Percentiles rank a stretch among this genome's conserved stretches.
These are phyloP conservation scores for Pistacia vera DNA, from an alignment of 345 rosid species.

Conservation along the genomic window DNA sequence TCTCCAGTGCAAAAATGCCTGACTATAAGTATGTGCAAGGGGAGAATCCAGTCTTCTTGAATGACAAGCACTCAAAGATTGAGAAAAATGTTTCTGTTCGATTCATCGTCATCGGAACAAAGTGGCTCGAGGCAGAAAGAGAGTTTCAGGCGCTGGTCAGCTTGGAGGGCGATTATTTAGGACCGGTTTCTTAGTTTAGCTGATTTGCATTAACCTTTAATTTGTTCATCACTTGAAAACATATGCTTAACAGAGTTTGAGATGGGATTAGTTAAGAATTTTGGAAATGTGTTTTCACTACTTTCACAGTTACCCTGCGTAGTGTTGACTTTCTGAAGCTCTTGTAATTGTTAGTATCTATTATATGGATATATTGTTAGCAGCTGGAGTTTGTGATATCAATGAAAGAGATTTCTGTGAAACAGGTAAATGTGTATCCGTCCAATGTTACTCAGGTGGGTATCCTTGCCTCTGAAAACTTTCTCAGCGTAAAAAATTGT, in stretches of 20 bases:
- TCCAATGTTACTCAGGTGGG: too few species aligned
- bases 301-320: background rate
- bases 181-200: constrained; percentile 44
- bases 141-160: constrained; percentile 86
- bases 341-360: background rate
- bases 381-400: background rate
- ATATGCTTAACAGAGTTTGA: background rate
- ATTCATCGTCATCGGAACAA: constrained; percentile 66
- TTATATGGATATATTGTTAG: too few species aligned
- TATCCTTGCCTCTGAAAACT: too few species aligned
- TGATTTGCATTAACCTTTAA: background rate
- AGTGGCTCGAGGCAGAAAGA: constrained; percentile 82
- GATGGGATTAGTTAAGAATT: background rate
- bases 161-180: constrained; percentile 79
- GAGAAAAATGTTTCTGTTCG: constrained; percentile 55
- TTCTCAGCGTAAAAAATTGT: too few species aligned
- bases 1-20: constrained; percentile 64
- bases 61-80: constrained; percentile 62
- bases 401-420: too few species aligned
- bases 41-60: constrained; percentile 71
- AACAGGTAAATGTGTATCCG: too few species aligned
- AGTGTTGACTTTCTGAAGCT: background rate
- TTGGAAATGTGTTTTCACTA: background rate
- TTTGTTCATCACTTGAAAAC: background rate
- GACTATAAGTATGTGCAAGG: constrained; percentile 64